Evolutionary conservation across 257 asterid species (phyloP).

Genomic region (Gentiana macrophylla): DNA sequence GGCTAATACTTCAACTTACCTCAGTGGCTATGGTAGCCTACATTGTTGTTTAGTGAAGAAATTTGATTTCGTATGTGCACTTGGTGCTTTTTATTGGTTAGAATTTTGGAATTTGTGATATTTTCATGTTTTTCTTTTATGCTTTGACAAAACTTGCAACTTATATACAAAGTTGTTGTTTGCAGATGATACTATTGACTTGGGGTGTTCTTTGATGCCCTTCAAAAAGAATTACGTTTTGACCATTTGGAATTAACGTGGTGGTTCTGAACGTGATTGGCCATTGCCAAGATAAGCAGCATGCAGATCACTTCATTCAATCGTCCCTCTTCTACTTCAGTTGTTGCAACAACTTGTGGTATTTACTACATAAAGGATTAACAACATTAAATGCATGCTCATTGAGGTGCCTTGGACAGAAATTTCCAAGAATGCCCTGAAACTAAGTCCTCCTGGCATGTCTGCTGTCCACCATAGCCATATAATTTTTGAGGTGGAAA

Average conservation of each 20-base stretch:
- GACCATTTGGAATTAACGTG: slow-evolving; percentile 13
- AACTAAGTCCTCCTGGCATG: slow-evolving; percentile 13
- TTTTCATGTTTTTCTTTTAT: too few relatives aligned
- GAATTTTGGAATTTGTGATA: too few relatives aligned
- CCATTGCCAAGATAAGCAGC: slow-evolving; percentile 31
- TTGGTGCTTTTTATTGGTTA: too few relatives aligned
- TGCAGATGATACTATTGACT: too few relatives aligned
- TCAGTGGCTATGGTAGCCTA: too few relatives aligned
- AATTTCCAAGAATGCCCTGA: slow-evolving; percentile 20
- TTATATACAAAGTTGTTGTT: too few relatives aligned
- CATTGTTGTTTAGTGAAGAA: too few relatives aligned
- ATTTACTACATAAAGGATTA: slow-evolving; percentile 13
- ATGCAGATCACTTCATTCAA: slow-evolving; percentile 24
- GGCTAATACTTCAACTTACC: too few relatives aligned
- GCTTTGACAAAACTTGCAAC: too few relatives aligned
- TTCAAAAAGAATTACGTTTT: background rate
- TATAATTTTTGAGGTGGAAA: too few relatives aligned
- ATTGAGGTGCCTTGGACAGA: slow-evolving; percentile 21
- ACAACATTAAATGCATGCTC: slow-evolving; percentile 9
- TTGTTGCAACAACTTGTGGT: background rate
- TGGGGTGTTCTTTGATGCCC: background rate
- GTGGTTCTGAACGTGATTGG: slow-evolving; percentile 19
- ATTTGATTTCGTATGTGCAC: too few relatives aligned
- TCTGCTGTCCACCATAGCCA: slow-evolving; percentile 15
- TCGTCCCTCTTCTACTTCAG: slow-evolving; percentile 7